Evolutionary conservation across 306 rosid species (phyloP).

Genomic region (Fagus crenata): DNA sequence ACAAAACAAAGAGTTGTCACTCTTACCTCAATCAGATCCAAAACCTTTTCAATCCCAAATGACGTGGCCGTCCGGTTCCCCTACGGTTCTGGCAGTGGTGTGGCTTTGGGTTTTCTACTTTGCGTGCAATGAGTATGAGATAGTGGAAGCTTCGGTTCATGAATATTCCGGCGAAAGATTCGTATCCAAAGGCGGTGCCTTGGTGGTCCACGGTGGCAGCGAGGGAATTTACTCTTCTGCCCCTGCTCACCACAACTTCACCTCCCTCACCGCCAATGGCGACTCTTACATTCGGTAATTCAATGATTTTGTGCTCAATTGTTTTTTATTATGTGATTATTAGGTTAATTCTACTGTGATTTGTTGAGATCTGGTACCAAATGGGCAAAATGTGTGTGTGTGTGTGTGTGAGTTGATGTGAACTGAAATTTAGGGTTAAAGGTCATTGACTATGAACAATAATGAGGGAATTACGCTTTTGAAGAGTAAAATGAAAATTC

Average conservation of each 20-base stretch:
- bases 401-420: background rate
- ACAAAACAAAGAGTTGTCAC: no score
- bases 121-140: background rate
- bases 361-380: background rate
- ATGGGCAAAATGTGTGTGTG: background rate
- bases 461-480: background rate
- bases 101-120: slow-evolving; percentile 28
- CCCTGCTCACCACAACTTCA: slow-evolving; percentile 30
- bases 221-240: slow-evolving; percentile 88
- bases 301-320: background rate
- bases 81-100: slow-evolving; percentile 35
- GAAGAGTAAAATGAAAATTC: background rate
- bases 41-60: slow-evolving; percentile 23
- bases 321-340: background rate
- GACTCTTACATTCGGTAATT: slow-evolving; percentile 72
- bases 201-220: slow-evolving; percentile 90
- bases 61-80: slow-evolving; percentile 29
- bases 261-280: slow-evolving; percentile 41
- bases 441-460: background rate
- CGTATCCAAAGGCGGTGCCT: slow-evolving; percentile 76
- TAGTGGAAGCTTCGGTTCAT: slow-evolving; percentile 75
- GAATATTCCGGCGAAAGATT: slow-evolving; percentile 61
- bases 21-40: slow-evolving; percentile 24
- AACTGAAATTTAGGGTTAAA: background rate
- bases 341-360: background rate